Evolutionary conservation across 2,329 filamentous ascomycete species (phyloP).

Genomic region (Diaporthe citrichinensis): DNA sequence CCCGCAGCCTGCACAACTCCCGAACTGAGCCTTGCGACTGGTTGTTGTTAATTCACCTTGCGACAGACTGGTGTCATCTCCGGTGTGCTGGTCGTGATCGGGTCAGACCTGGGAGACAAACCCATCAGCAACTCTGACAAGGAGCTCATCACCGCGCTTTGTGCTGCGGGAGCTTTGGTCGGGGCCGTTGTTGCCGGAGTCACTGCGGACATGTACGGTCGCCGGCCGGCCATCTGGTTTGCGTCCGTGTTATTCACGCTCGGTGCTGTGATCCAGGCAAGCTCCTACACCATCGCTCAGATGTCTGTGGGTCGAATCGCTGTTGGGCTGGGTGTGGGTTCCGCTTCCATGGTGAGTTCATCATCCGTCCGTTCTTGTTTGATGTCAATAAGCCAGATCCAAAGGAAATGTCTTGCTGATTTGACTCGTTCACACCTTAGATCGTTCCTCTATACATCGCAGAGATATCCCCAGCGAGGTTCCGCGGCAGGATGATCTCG

Average conservation of each 20-base stretch:
- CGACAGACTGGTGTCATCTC: constrained; percentile 57
- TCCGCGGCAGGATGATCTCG: constrained; percentile 48
- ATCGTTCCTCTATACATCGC: constrained; percentile 62
- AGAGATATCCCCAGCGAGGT: constrained; percentile 63
- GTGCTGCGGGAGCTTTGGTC: constrained; percentile 62
- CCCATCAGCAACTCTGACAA: constrained; percentile 58
- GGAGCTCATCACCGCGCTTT: constrained; percentile 66
- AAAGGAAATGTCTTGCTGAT: background rate
- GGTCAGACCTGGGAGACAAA: constrained; percentile 55
- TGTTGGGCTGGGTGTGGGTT: constrained; percentile 19
- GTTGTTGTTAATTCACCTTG: background rate
- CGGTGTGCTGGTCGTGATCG: constrained; percentile 58
- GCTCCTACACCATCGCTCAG: constrained; percentile 8
- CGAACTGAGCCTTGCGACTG: background rate
- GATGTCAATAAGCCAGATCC: background rate
- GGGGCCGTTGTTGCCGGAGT: constrained; percentile 56
- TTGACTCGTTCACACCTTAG: constrained; percentile 35
- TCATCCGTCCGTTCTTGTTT: no score
- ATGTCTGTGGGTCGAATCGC: constrained; percentile 14
- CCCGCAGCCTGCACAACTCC: background rate
- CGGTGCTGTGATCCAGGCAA: constrained; percentile 4
- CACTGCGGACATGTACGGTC: constrained; percentile 55
- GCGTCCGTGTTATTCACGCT: constrained; percentile 56
- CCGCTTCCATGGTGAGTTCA: constrained; percentile 3
- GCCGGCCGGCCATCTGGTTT: constrained; percentile 57